phyloP scores from a whole-genome alignment of 768 basidiomycete species.

The Calvatia gigantea region DNA sequence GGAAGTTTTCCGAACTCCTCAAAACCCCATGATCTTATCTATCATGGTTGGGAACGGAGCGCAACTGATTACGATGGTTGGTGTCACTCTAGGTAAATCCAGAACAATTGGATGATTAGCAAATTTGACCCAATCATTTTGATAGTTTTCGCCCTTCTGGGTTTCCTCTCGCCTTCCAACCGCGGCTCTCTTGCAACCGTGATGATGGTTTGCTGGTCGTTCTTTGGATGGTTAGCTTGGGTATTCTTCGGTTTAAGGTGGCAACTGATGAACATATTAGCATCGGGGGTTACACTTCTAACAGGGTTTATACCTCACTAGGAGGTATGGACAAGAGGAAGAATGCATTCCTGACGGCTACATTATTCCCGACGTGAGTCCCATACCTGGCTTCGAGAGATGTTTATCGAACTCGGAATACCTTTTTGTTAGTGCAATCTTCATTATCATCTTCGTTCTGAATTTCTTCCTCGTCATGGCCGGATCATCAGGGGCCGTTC shows the following conservation, averaged over 20 bases:
- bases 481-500: slow-evolving; percentile 92
- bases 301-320: slow-evolving; percentile 75
- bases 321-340: slow-evolving; percentile 76
- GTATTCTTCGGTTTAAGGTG: not conserved
- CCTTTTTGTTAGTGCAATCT: slow-evolving; percentile 57
- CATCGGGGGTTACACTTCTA: slow-evolving; percentile 86
- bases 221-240: slow-evolving; percentile 73
- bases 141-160: slow-evolving; percentile 84
- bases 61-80: slow-evolving; percentile 84
- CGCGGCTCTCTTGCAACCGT: slow-evolving; percentile 92
- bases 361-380: slow-evolving; percentile 79
- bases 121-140: not conserved
- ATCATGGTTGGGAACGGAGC: slow-evolving; percentile 89
- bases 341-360: slow-evolving; percentile 86
- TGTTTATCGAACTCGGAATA: not conserved
- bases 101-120: not conserved
- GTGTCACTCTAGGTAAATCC: slow-evolving; percentile 72
- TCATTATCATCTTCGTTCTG: slow-evolving; percentile 82
- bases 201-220: slow-evolving; percentile 92
- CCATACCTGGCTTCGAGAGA: not conserved
- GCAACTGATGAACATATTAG: slow-evolving; percentile 30
- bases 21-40: slow-evolving; percentile 71
- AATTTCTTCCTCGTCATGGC: slow-evolving; percentile 85
- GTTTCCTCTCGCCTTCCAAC: slow-evolving; percentile 94
- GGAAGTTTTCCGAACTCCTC: slow-evolving; percentile 89